These are phyloP conservation scores for Raddia guianensis DNA, from an alignment of 176 grass and related monocot genomes.

Conservation along the genomic window DNA sequence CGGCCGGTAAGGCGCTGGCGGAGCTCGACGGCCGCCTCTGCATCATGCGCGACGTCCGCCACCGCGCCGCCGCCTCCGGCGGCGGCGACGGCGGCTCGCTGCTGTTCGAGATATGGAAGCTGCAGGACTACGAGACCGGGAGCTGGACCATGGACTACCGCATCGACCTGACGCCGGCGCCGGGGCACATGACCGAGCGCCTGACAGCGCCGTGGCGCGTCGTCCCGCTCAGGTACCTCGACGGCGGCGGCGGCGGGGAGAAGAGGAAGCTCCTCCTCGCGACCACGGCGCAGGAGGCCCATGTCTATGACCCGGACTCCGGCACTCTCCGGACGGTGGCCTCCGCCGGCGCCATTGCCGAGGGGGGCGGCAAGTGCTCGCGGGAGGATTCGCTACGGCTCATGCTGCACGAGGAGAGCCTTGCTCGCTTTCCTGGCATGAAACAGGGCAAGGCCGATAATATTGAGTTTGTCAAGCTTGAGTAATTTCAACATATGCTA, in stretches of 20 bases:
- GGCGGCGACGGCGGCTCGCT: background rate
- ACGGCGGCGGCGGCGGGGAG: no score
- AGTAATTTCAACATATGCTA: no score
- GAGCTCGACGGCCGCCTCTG: slow-evolving; percentile 29
- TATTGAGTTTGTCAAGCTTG: background rate
- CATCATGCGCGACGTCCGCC: slow-evolving; percentile 14
- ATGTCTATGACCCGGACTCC: slow-evolving; percentile 20
- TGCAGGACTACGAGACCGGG: slow-evolving; percentile 8
- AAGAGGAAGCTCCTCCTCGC: slow-evolving; percentile 17
- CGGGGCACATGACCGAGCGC: background rate
- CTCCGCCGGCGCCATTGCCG: background rate
- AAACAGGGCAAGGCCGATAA: background rate
- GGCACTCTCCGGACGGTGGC: slow-evolving; percentile 6
- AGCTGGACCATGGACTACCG: slow-evolving; percentile 32
- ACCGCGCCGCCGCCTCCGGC: background rate
- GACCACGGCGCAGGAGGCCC: background rate
- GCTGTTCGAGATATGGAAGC: slow-evolving; percentile 34
- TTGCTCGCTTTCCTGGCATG: background rate
- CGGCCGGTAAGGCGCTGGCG: background rate
- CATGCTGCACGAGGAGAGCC: slow-evolving; percentile 17
- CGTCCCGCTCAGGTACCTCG: slow-evolving; percentile 9
- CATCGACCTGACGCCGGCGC: background rate
- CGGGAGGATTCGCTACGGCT: background rate
- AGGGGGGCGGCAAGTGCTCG: background rate
- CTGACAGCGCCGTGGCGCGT: slow-evolving; percentile 4